Evolutionary conservation across 495 filamentous ascomycete species (phyloP).

Genomic region (Daldinia loculata): DNA sequence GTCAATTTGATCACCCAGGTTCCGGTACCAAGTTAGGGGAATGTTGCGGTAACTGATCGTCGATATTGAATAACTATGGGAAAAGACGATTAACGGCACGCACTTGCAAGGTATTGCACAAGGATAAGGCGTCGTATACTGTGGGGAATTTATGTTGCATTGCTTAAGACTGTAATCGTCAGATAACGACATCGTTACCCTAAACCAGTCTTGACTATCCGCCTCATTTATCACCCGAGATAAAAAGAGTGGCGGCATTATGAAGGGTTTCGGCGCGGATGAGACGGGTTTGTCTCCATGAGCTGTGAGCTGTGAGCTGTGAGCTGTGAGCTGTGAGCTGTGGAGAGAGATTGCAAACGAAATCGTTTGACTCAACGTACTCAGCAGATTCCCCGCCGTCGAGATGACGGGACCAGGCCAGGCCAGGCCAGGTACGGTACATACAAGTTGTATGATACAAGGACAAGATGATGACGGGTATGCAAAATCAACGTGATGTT

Average conservation of each 20-base stretch:
- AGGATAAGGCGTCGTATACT: constrained; percentile 34
- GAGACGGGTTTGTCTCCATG: constrained; percentile 26
- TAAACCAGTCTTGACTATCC: constrained; percentile 31
- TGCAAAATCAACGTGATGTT: constrained; percentile 26
- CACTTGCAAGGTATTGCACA: constrained; percentile 28
- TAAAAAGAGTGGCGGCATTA: constrained; percentile 14
- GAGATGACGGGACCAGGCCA: constrained; percentile 17
- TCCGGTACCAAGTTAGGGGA: constrained; percentile 16
- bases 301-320: not conserved
- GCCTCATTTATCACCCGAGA: constrained; percentile 27
- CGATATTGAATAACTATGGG: constrained; percentile 26
- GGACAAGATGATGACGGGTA: constrained; percentile 23
- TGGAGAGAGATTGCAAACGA: constrained; percentile 14
- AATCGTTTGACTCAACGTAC: not conserved
- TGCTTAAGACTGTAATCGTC: constrained; percentile 29
- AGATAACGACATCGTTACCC: constrained; percentile 44
- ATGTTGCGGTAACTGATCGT: constrained; percentile 28
- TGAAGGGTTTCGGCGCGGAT: constrained; percentile 27
- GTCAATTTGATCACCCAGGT: constrained; percentile 34
- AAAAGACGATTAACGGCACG: constrained; percentile 32
- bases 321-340: constrained; percentile 8
- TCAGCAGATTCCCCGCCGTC: constrained; percentile 9
- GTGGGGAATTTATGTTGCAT: constrained; percentile 39
- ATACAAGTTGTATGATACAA: not conserved
- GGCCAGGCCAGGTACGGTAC: not conserved